Percentiles rank a stretch among this genome's conserved stretches.
These are phyloP conservation scores for Passalora sequoiae DNA, from an alignment of 2,329 filamentous ascomycete genomes.

Conservation along the genomic window DNA sequence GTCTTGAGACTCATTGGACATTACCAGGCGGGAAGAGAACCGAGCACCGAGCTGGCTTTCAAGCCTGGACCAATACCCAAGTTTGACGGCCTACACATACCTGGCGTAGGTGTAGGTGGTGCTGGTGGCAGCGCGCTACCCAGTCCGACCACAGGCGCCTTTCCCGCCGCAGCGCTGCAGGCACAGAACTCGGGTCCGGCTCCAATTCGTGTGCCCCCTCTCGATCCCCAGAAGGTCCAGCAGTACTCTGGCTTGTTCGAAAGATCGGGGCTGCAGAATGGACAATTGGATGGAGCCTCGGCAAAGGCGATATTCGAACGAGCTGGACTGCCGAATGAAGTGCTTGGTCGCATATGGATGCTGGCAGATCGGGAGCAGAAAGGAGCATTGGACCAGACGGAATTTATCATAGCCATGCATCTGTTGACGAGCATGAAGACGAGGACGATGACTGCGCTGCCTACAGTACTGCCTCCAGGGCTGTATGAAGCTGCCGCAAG, in stretches of 20 bases:
- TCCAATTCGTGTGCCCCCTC: slow-evolving; percentile 78
- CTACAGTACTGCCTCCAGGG: slow-evolving; percentile 72
- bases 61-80: slow-evolving; percentile 83
- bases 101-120: slow-evolving; percentile 15
- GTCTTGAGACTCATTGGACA: slow-evolving; percentile 92
- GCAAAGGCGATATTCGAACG: slow-evolving; percentile 95
- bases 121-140: slow-evolving; percentile 15
- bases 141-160: slow-evolving; percentile 22
- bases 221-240: slow-evolving; percentile 80
- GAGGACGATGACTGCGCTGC: slow-evolving; percentile 71
- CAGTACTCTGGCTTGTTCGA: slow-evolving; percentile 91
- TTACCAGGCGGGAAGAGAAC: slow-evolving; percentile 81
- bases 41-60: slow-evolving; percentile 73
- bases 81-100: slow-evolving; percentile 71
- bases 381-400: slow-evolving; percentile 76
- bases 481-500: slow-evolving; percentile 87
- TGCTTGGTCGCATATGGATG: slow-evolving; percentile 92
- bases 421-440: slow-evolving; percentile 87
- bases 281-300: slow-evolving; percentile 63
- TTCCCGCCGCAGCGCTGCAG: slow-evolving; percentile 27
- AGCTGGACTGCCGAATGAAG: slow-evolving; percentile 81
- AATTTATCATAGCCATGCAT: slow-evolving; percentile 99
- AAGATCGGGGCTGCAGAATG: slow-evolving; percentile 72
- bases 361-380: slow-evolving; percentile 90
- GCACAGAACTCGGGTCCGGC: slow-evolving; percentile 40